Percentiles rank a stretch among this genome's conserved stretches.
Conservation (phyloP, 2,329 filamentous ascomycete genomes). For the Trichoderma simmonsii region DNA sequence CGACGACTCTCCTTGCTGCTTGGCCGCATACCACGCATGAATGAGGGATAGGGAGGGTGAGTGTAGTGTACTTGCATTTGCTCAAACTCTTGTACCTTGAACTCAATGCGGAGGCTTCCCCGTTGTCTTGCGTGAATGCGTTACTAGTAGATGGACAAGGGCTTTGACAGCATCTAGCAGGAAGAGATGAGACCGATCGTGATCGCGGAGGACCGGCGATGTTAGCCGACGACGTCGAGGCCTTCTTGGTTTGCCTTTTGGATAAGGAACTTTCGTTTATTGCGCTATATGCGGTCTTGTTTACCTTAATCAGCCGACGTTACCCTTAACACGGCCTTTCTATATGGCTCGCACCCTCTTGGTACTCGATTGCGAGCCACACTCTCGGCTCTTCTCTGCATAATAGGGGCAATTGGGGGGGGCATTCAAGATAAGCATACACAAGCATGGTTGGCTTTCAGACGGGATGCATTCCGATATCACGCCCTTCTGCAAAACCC, state of each 20-base stretch:
- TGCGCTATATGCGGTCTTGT: background rate
- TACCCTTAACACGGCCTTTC: background rate
- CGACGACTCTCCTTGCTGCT: background rate
- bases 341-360: background rate
- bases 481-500: background rate
- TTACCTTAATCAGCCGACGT: background rate
- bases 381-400: background rate
- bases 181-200: background rate
- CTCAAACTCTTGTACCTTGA: background rate
- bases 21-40: background rate
- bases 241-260: background rate
- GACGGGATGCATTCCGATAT: background rate
- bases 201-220: background rate
- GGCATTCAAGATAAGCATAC: conserved; percentile 1
- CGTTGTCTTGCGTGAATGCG: background rate
- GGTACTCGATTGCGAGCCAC: background rate
- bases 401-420: background rate
- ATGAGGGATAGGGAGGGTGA: conserved; percentile 1
- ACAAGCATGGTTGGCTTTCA: background rate
- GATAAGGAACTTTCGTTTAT: background rate
- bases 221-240: background rate
- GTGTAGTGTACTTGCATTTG: conserved; percentile 5
- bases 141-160: background rate
- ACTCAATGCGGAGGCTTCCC: background rate
- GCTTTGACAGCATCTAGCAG: background rate